Evolutionary conservation across 768 basidiomycete species (phyloP).

Genomic region (Trametes sanguinea): DNA sequence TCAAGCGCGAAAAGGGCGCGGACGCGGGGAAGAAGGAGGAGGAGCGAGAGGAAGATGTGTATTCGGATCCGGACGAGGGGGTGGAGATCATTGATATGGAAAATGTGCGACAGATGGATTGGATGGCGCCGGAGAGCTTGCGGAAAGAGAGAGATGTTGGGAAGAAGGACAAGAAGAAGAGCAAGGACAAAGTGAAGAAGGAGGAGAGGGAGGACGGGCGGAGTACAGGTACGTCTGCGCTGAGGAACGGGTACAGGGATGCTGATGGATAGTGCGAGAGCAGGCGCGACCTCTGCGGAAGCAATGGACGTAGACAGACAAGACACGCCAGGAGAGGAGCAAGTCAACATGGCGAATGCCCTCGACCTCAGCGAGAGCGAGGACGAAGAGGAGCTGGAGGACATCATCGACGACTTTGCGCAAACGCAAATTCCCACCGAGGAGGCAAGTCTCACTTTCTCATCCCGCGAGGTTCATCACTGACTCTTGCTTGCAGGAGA

Average conservation of each 20-base stretch:
- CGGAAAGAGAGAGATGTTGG: constrained; percentile 40
- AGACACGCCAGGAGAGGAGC: constrained; percentile 22
- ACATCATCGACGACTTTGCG: constrained; percentile 72
- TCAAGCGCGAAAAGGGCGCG: constrained; percentile 34
- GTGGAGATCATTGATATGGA: constrained; percentile 88
- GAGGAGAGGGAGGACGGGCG: constrained; percentile 40
- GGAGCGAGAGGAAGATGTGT: constrained; percentile 54
- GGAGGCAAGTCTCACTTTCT: constrained; percentile 38
- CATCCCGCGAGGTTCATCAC: neutral
- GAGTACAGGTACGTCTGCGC: constrained; percentile 36
- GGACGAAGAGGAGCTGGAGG: constrained; percentile 78
- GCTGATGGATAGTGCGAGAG: neutral
- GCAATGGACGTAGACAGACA: constrained; percentile 28
- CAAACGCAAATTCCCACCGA: constrained; percentile 37
- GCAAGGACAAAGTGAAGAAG: constrained; percentile 39
- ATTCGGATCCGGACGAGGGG: constrained; percentile 87
- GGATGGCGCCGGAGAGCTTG: constrained; percentile 84
- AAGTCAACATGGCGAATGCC: constrained; percentile 56
- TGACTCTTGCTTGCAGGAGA: constrained; percentile 41
- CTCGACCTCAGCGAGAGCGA: constrained; percentile 75
- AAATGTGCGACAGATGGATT: constrained; percentile 75
- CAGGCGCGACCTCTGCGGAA: constrained; percentile 23
- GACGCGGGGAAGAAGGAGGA: constrained; percentile 30
- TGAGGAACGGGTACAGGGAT: neutral
- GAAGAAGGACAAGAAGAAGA: constrained; percentile 31